These are phyloP conservation scores for Salinomyces thailandicus DNA, from an alignment of 2,329 filamentous ascomycete genomes.

Conservation along the genomic window DNA sequence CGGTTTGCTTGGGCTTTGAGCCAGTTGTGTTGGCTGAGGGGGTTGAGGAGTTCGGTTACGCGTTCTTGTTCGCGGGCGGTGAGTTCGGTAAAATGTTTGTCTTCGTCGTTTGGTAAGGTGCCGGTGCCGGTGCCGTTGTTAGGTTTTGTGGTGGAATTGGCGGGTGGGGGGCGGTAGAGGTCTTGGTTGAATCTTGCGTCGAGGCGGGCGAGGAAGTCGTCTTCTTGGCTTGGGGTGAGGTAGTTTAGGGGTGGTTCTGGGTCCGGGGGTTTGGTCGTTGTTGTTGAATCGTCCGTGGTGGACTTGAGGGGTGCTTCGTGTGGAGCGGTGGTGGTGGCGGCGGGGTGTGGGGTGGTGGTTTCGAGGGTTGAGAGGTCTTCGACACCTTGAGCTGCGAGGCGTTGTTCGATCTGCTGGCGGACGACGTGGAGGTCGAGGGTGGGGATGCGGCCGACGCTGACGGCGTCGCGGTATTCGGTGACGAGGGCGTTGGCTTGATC, in stretches of 20 bases:
- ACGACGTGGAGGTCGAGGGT: conserved; percentile 23
- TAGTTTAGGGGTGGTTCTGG: conserved; percentile 45
- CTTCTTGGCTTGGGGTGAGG: conserved; percentile 58
- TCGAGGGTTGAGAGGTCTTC: conserved; percentile 29
- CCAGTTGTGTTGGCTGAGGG: conserved; percentile 93
- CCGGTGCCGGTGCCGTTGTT: background rate
- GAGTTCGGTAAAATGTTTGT: conserved; percentile 26
- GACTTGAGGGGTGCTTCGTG: background rate
- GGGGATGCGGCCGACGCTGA: conserved; percentile 23
- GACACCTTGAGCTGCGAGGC: conserved; percentile 20
- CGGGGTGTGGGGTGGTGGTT: conserved; percentile 28
- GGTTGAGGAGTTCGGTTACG: conserved; percentile 56
- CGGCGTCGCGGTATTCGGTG: conserved; percentile 26
- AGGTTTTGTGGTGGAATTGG: background rate
- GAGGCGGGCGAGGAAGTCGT: conserved; percentile 60
- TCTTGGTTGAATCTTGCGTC: conserved; percentile 41
- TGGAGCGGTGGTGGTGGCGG: background rate
- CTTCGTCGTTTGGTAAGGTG: conserved; percentile 11
- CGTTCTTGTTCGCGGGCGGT: conserved; percentile 39
- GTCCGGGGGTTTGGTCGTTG: too few species aligned
- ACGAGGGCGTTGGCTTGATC: conserved; percentile 22
- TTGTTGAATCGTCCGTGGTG: conserved; percentile 39
- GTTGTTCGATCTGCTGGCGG: conserved; percentile 21
- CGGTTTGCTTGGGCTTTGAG: conserved; percentile 35
- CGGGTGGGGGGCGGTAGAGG: conserved; percentile 17